phyloP scores from a whole-genome alignment of 2,329 filamentous ascomycete species.

The Aspergillus sp. region DNA sequence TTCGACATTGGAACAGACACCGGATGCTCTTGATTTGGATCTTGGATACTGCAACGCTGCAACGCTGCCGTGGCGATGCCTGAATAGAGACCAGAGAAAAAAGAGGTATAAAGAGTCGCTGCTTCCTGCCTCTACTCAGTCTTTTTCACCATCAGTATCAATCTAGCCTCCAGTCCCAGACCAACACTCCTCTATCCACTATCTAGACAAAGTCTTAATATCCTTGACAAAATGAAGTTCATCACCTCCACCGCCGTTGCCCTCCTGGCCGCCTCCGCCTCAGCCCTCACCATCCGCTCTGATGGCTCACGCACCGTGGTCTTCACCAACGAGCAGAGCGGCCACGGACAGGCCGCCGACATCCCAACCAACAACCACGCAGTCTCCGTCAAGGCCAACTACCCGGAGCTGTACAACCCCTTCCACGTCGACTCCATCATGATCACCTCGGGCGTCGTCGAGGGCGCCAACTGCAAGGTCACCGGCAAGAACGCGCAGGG shows the following conservation, averaged over 20 bases:
- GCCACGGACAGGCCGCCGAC: not conserved
- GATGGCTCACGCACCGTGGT: not conserved
- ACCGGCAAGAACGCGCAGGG: not conserved
- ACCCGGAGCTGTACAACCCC: constrained; percentile 1
- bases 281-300: not conserved
- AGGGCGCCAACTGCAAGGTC: not conserved
- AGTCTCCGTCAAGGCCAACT: not conserved
- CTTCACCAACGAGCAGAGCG: constrained; percentile 3
- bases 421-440: constrained; percentile 6
- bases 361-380: not conserved
- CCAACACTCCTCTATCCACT: not conserved
- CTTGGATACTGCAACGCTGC: not conserved
- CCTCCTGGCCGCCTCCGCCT: not conserved
- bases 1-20: not conserved
- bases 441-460: not conserved
- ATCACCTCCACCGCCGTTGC: not conserved
- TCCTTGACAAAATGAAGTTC: constrained; percentile 4
- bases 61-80: not conserved
- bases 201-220: not conserved
- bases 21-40: not conserved
- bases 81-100: not conserved
- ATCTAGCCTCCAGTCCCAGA: not conserved
- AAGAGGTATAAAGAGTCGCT: not conserved
- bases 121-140: not conserved
- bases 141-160: not conserved